Conservation (phyloP, 768 basidiomycete genomes). For the Tricholomella constricta region DNA sequence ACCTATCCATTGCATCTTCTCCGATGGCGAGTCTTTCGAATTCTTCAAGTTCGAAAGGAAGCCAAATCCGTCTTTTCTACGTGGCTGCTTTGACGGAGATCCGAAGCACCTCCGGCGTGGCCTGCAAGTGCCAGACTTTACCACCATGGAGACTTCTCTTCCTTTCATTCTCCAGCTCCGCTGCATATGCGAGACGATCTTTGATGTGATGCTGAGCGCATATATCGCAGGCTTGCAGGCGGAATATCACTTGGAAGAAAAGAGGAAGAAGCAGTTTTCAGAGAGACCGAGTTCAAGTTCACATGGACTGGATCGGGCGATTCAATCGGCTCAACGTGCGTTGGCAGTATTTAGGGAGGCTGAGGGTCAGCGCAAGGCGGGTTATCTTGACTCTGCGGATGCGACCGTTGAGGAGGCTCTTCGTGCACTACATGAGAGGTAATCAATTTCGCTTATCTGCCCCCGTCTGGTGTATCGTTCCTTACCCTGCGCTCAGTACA, state of each 20-base stretch:
- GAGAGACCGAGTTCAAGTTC: background rate
- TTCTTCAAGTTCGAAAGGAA: constrained; percentile 17
- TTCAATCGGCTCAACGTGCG: constrained; percentile 20
- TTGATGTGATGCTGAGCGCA: constrained; percentile 16
- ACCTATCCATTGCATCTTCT: constrained; percentile 18
- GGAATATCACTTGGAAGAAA: constrained; percentile 9
- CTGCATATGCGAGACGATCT: constrained; percentile 18
- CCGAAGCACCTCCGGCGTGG: constrained; percentile 22
- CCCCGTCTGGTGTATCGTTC: constrained; percentile 10
- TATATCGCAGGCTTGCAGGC: constrained; percentile 22
- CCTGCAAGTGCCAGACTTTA: constrained; percentile 21
- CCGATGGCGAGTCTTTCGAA: constrained; percentile 16
- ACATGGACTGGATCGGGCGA: constrained; percentile 14
- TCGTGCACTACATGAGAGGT: constrained; percentile 16
- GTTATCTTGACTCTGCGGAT: constrained; percentile 20
- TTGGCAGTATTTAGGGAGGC: constrained; percentile 20
- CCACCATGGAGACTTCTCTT: constrained; percentile 11
- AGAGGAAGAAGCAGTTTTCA: background rate
- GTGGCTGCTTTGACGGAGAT: constrained; percentile 26
- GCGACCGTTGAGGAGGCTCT: constrained; percentile 11
- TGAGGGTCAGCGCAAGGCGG: constrained; percentile 17
- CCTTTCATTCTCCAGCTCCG: constrained; percentile 26
- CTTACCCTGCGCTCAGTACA: constrained; percentile 18
- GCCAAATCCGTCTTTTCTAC: constrained; percentile 18
- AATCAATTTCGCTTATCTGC: constrained; percentile 10